Base-by-base conservation (phyloP, 83 land plant genomes). In the Larix sibirica region DNA sequence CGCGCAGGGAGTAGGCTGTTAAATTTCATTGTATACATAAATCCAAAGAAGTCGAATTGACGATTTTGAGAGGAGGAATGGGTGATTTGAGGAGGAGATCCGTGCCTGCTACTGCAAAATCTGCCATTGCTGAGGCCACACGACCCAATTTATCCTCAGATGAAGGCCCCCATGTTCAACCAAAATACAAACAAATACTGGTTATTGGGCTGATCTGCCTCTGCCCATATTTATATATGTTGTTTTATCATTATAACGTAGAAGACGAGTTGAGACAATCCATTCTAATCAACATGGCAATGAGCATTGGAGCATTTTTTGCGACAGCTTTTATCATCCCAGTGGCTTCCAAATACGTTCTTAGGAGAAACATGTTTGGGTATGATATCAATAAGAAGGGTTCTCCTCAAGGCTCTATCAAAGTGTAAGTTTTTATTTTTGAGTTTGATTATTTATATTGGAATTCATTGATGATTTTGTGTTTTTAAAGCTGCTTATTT, bases 381-480 rank as follows among this genome's bases (percentile, higher is more conserved):
- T 95, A 85, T 75, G 99, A 97, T 73, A 91, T 97, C 79, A 97
- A 97, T 82, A 97, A 97, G 92, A 90, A 83, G 79, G 99, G 99
- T 13, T 92, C 98, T 44, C 94, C 96, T 42, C 91, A 85, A 58
- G 99, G 99, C 14, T 54, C 86, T 54, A 82, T 97, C 17, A 93
- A 96, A 95, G 96, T 97, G 99, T 97, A 79, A 93, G 95, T 81
- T 40, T 65, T 60, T 81, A 73, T 47, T 73, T 73, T 73, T 10
- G 56, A 50, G 56, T 9, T 50, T 50, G 56, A 10, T 50, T 4
- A 69, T 5, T 68, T 67, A 18, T 26, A 69, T 36, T 36, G 42
- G n/a, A 69, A 69, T 79, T 33, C 4, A 21, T 17, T 4, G 23
- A 10, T 59, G 28, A 47, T 33, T 54, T 33, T 9, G 13, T 10